Conservation (phyloP, 768 basidiomycete species). For the Russula ochroleuca region DNA sequence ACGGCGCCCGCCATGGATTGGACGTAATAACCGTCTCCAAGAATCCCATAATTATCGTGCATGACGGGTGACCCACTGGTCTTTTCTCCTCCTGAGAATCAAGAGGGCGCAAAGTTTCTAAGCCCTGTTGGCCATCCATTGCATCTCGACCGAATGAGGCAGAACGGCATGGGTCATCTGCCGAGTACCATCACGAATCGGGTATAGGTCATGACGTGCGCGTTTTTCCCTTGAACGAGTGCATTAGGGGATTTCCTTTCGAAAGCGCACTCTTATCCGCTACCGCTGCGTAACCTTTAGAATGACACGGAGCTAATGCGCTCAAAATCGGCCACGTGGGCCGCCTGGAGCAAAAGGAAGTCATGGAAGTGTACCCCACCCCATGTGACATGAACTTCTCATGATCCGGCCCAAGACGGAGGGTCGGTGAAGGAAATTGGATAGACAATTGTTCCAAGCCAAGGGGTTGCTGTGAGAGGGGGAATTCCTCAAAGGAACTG, state of each 20-base stretch:
- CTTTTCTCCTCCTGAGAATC: neutral
- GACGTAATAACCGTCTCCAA: conserved; percentile 6
- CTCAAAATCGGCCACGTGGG: neutral
- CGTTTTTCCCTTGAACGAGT: neutral
- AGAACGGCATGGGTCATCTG: neutral
- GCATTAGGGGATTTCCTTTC: neutral
- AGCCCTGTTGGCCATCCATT: neutral
- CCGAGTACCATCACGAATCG: neutral
- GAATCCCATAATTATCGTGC: neutral
- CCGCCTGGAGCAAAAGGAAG: neutral
- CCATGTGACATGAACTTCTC: neutral
- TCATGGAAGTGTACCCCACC: neutral
- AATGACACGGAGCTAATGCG: neutral
- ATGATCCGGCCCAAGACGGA: conserved; percentile 16
- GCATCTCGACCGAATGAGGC: neutral
- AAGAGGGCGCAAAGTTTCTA: neutral
- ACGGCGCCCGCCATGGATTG: neutral
- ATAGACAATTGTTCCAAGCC: neutral
- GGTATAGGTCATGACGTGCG: neutral
- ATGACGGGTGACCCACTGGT: neutral
- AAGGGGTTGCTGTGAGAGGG: conserved; percentile 35
- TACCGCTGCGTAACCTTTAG: neutral
- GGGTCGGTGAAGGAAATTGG: conserved; percentile 1
- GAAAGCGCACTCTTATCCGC: neutral
- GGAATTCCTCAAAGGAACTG: conserved; percentile 66